These are phyloP conservation scores for Terfezia claveryi DNA, from an alignment of 495 filamentous ascomycete species.

Conservation along the genomic window DNA sequence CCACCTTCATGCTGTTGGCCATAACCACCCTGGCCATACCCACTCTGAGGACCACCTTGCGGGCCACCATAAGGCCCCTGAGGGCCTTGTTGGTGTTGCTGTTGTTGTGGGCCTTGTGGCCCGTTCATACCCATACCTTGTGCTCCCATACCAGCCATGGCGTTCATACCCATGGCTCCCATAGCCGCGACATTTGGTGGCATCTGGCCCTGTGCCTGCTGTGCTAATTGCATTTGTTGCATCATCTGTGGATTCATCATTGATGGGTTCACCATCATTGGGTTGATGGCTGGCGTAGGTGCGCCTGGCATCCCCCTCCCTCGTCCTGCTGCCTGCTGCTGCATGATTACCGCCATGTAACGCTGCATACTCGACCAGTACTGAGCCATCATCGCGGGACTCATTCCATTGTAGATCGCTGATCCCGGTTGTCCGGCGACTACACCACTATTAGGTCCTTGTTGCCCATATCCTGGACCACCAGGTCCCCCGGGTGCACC, in stretches of 20 bases:
- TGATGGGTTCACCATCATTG: constrained; percentile 34
- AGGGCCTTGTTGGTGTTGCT: constrained; percentile 2
- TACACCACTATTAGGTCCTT: constrained; percentile 21
- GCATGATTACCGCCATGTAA: constrained; percentile 71
- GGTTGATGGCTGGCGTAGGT: constrained; percentile 33
- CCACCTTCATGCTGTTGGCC: constrained; percentile 22
- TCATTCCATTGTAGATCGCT: constrained; percentile 37
- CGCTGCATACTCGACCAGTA: constrained; percentile 96
- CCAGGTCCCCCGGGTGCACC: constrained; percentile 24
- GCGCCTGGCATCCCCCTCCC: constrained; percentile 25
- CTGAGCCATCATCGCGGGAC: constrained; percentile 90
- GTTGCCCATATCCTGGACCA: constrained; percentile 21
- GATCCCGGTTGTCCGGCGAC: constrained; percentile 6
- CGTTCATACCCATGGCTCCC: neutral
- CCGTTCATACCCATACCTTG: neutral
- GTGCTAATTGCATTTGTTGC: constrained; percentile 46
- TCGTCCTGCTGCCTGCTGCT: constrained; percentile 24
- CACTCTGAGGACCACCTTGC: constrained; percentile 5
- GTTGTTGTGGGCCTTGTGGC: constrained; percentile 7
- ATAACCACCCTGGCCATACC: constrained; percentile 10
- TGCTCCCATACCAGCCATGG: neutral
- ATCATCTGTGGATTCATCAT: constrained; percentile 73
- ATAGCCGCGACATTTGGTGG: constrained; percentile 7
- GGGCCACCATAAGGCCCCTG: constrained; percentile 14
- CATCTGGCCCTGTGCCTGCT: constrained; percentile 24